Conservation (phyloP, 352 stramenopile genomes). For the Globisporangium parvum region DNA sequence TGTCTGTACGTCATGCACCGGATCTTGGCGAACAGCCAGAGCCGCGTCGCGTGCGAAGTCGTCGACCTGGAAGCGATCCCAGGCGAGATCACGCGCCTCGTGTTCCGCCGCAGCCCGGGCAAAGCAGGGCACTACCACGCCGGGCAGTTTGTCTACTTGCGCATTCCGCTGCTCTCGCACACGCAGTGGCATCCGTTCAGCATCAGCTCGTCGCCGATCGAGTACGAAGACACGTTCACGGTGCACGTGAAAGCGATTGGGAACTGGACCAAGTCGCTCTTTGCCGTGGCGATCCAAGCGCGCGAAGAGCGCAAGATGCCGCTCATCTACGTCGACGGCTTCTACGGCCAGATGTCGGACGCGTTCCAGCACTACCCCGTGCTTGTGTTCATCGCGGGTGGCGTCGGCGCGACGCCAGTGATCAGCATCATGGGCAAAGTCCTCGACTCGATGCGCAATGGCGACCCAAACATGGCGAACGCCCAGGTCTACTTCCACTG, state of each 20-base stretch:
- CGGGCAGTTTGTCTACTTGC: constrained; percentile 76
- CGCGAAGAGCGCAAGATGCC: constrained; percentile 74
- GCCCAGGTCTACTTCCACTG: constrained; percentile 82
- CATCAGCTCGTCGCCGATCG: constrained; percentile 79
- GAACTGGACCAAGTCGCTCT: constrained; percentile 74
- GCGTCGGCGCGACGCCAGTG: constrained; percentile 86
- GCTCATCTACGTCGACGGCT: constrained; percentile 78
- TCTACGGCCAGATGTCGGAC: constrained; percentile 82
- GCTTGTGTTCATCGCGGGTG: constrained; percentile 74
- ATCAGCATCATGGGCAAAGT: constrained; percentile 88
- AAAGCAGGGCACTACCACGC: constrained; percentile 79
- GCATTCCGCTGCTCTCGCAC: constrained; percentile 59
- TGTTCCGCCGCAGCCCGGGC: constrained; percentile 67
- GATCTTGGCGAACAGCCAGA: constrained; percentile 65
- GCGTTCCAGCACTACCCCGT: constrained; percentile 78
- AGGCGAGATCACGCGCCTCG: constrained; percentile 74
- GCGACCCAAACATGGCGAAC: constrained; percentile 60
- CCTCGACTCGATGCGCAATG: constrained; percentile 71
- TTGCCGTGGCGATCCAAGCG: constrained; percentile 64
- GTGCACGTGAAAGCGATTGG: constrained; percentile 78
- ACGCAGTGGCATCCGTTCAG: constrained; percentile 85
- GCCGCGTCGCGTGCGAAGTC: constrained; percentile 64
- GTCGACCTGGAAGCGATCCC: constrained; percentile 80
- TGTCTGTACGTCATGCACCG: constrained; percentile 81
- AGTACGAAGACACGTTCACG: constrained; percentile 81